Conservation (phyloP, 164 flowering plant species). For the Malania oleifera region DNA sequence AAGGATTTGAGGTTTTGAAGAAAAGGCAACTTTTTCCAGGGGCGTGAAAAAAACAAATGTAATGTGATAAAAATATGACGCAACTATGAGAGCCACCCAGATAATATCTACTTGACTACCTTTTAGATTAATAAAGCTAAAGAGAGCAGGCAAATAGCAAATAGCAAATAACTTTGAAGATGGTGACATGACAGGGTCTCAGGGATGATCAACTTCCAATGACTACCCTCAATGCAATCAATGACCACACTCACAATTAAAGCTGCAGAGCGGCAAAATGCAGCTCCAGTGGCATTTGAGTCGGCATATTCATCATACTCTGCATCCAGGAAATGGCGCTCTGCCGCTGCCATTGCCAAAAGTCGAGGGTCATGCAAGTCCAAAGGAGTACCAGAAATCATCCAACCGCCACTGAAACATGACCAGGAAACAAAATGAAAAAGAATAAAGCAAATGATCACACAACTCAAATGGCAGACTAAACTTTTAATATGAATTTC, state of each 20-base stretch:
- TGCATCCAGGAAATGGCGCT: conserved; percentile 69
- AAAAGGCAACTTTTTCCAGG: too few species aligned
- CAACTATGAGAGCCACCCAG: too few species aligned
- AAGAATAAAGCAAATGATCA: background rate
- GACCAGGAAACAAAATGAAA: background rate
- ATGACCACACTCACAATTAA: conserved; percentile 53
- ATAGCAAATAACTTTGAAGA: too few species aligned
- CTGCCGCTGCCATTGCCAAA: conserved; percentile 93
- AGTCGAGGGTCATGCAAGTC: conserved; percentile 82
- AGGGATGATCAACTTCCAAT: too few species aligned
- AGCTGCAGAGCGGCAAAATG: conserved; percentile 92
- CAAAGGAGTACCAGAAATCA: conserved; percentile 72
- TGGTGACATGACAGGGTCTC: too few species aligned
- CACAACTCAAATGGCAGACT: background rate
- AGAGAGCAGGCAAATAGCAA: too few species aligned
- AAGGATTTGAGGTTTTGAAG: too few species aligned
- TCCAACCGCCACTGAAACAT: conserved; percentile 81
- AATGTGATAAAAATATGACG: too few species aligned
- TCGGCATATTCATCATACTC: conserved; percentile 88
- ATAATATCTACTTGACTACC: too few species aligned
- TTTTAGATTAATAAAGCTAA: too few species aligned
- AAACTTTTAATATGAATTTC: background rate
- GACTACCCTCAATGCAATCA: background rate
- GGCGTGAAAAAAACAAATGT: too few species aligned
- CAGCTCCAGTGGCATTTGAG: conserved; percentile 83